Evolutionary conservation across 305 asterid genomes (phyloP).

Genomic region (Ruellia speciosa): DNA sequence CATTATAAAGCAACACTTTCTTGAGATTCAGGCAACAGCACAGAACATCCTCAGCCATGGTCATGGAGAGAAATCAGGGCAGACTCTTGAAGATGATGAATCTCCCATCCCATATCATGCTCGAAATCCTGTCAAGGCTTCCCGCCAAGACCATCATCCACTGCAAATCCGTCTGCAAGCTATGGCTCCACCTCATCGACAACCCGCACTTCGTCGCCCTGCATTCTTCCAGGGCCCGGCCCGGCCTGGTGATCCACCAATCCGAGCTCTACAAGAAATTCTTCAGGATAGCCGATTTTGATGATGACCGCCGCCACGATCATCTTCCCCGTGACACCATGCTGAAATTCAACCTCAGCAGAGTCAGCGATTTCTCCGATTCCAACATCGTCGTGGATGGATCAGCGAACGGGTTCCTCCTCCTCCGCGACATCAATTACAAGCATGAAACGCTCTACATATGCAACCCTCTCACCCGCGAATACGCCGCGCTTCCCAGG

Average conservation of each 20-base stretch:
- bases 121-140: not conserved
- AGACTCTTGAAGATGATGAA: not conserved
- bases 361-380: not conserved
- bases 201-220: not conserved
- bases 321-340: not conserved
- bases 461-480: not conserved
- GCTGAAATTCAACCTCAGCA: not conserved
- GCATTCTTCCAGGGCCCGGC: not conserved
- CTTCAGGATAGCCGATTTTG: not conserved
- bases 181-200: not conserved
- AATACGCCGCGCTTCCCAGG: not conserved
- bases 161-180: not conserved
- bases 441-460: not conserved
- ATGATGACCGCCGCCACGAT: not conserved
- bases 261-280: not conserved
- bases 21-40: not conserved
- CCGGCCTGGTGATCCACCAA: not conserved
- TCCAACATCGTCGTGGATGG: not conserved
- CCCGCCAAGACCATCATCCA: constrained; percentile 3
- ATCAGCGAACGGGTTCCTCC: not conserved
- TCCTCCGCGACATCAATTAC: not conserved
- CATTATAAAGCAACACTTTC: too few species aligned
- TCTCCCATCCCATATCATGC: not conserved
- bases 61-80: not conserved
- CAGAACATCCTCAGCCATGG: not conserved